Base-by-base conservation (phyloP, 2,329 filamentous ascomycete genomes). In the Scolecobasidium constrictum region DNA sequence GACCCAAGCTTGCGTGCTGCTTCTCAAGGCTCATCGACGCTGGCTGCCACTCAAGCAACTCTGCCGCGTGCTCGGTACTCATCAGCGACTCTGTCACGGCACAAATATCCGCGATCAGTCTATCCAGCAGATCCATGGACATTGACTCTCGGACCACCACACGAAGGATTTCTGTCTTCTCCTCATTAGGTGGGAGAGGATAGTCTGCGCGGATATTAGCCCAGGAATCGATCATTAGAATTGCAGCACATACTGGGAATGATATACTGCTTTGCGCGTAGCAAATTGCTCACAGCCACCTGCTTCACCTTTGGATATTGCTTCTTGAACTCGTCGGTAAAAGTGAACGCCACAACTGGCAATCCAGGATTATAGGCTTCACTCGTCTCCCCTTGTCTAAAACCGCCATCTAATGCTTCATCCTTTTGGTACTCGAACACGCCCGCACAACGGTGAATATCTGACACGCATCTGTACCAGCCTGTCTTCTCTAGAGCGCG, bases 211-310 rank as follows among this genome's bases (percentile, higher is more conserved):
- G 9, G 9, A 21, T 12, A 18, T 39, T 26, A 39, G 37, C 20
- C 37, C 16, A 39, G 6, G 9, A 9, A 9, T 9, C 13, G 37
- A 18, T 21, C 12, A 11, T 18, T 13, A 9, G 13, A 9, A 18
- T 9, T 9, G 15, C 9, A 19, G 11, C 9, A 56, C 64, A 54
- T 60, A 71, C 68, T 83, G 17, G 78, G 79, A 45, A 83, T 77
- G 46, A 83, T 83, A 64, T 81, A 83, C 58, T 82, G 77, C 53
- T 78, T 78, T 4, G 75, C 73, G 12, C 79, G 68, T 43, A 83
- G 59, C 33, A 83, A 59, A 15, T 78, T 74, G 42, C 72, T 77
- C 12, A 83, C 66, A 4, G 69, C 69, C 44, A 74, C 77, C 58
- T 83, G 80, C 59, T 78, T 75, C 46, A 83, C 64, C 49, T 79